These are phyloP conservation scores for Aspergillus arachidicola DNA, from an alignment of 2,329 filamentous ascomycete species.

Conservation along the genomic window DNA sequence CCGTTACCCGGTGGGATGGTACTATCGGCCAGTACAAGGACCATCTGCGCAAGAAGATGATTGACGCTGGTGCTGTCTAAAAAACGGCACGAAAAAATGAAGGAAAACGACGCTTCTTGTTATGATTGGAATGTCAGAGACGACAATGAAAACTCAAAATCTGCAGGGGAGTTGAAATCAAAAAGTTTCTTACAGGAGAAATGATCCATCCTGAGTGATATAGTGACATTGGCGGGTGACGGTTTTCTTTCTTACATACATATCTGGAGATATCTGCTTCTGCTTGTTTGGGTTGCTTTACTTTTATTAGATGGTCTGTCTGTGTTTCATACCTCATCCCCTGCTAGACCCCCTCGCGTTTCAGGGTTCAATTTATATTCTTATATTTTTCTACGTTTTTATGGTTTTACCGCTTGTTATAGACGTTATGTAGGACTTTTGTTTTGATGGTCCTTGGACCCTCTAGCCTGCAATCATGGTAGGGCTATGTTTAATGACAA, in stretches of 20 bases:
- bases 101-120: slow-evolving; percentile 13
- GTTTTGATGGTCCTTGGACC: not conserved
- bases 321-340: slow-evolving; percentile 27
- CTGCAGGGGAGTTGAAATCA: slow-evolving; percentile 13
- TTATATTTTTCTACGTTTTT: slow-evolving; percentile 1
- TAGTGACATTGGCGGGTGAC: slow-evolving; percentile 4
- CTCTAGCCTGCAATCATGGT: not conserved
- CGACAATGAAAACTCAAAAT: slow-evolving; percentile 21
- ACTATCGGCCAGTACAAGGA: slow-evolving; percentile 96
- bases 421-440: slow-evolving; percentile 2
- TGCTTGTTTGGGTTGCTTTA: slow-evolving; percentile 22
- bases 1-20: slow-evolving; percentile 86
- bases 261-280: slow-evolving; percentile 24
- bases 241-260: slow-evolving; percentile 16
- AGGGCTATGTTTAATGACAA: not conserved
- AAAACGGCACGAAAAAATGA: slow-evolving; percentile 2
- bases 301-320: slow-evolving; percentile 26
- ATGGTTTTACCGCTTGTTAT: slow-evolving; percentile 6
- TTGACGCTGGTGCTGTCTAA: slow-evolving; percentile 81
- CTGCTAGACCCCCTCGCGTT: slow-evolving; percentile 25
- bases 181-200: slow-evolving; percentile 27
- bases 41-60: slow-evolving; percentile 98
- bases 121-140: slow-evolving; percentile 39
- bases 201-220: slow-evolving; percentile 25
- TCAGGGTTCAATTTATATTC: slow-evolving; percentile 23